Evolutionary conservation across 192 early-diverging fungal genomes (phyloP).

Genomic region (Backusella morwellensis): DNA sequence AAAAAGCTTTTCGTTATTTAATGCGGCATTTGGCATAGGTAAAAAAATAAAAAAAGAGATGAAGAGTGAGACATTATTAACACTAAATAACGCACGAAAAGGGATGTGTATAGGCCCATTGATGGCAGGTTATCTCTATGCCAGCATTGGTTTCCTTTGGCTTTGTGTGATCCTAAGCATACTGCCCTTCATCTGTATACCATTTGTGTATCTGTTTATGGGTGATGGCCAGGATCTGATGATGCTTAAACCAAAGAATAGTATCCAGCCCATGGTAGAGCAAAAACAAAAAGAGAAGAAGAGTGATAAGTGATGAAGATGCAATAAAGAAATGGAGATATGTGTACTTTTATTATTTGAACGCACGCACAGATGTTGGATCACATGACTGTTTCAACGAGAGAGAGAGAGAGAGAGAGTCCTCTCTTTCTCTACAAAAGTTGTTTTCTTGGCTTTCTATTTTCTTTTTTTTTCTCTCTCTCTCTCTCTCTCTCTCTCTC

Average conservation of each 20-base stretch:
- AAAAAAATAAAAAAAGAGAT: background rate
- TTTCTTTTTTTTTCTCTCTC: background rate
- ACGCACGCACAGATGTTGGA: background rate
- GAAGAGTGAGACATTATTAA: background rate
- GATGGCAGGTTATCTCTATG: constrained; percentile 22
- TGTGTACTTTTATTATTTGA: background rate
- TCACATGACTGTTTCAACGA: background rate
- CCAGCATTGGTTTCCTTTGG: constrained; percentile 34
- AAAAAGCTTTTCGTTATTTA: constrained; percentile 41
- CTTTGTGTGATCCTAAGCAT: constrained; percentile 18
- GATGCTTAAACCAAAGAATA: background rate
- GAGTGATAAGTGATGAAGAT: background rate
- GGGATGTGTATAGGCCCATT: constrained; percentile 32
- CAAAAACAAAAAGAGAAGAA: background rate
- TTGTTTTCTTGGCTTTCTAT: background rate
- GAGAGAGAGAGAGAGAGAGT: too few species aligned
- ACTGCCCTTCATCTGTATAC: constrained; percentile 16
- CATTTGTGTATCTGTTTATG: constrained; percentile 13
- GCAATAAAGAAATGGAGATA: background rate
- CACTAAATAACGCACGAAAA: background rate
- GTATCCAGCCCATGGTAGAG: background rate
- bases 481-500: background rate
- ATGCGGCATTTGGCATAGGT: constrained; percentile 41
- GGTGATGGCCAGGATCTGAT: background rate
- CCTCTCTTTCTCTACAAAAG: background rate